A percentile compares a stretch with the other conserved stretches of the same genome.
These are phyloP conservation scores for Pseudocercospora cruenta DNA, from an alignment of 2,329 filamentous ascomycete species.

Conservation along the genomic window DNA sequence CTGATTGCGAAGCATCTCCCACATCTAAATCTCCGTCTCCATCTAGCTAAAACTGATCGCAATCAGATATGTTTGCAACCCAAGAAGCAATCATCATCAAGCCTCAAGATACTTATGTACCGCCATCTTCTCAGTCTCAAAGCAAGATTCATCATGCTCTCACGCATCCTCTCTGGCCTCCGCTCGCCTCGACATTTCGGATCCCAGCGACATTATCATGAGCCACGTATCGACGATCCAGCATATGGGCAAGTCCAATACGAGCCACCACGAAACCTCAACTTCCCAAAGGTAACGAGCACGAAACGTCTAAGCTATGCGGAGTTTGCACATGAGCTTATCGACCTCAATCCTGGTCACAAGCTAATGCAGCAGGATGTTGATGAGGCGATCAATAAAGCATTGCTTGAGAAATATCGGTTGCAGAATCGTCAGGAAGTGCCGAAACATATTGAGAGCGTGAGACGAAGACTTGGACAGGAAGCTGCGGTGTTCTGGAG, in stretches of 20 bases:
- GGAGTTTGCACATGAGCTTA: not conserved
- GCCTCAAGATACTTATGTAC: no score
- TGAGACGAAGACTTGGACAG: not conserved
- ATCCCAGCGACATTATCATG: not conserved
- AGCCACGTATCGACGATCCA: not conserved
- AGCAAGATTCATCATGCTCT: no score
- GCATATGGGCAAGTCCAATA: not conserved
- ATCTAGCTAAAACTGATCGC: no score
- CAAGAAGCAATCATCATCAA: no score
- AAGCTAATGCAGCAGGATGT: not conserved
- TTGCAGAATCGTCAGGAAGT: not conserved
- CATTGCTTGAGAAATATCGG: not conserved
- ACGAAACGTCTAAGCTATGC: not conserved
- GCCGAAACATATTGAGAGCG: not conserved
- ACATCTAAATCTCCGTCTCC: no score
- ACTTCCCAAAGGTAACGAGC: not conserved
- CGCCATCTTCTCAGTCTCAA: no score
- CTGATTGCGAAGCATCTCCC: no score
- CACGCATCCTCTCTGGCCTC: not conserved
- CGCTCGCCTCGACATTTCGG: not conserved
- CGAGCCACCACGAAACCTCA: not conserved
- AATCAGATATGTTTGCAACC: no score
- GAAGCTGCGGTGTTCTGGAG: no score
- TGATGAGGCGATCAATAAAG: not conserved
- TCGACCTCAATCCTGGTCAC: not conserved